phyloP scores from a whole-genome alignment of 2,329 filamentous ascomycete species.

The Trichoderma brevicompactum region DNA sequence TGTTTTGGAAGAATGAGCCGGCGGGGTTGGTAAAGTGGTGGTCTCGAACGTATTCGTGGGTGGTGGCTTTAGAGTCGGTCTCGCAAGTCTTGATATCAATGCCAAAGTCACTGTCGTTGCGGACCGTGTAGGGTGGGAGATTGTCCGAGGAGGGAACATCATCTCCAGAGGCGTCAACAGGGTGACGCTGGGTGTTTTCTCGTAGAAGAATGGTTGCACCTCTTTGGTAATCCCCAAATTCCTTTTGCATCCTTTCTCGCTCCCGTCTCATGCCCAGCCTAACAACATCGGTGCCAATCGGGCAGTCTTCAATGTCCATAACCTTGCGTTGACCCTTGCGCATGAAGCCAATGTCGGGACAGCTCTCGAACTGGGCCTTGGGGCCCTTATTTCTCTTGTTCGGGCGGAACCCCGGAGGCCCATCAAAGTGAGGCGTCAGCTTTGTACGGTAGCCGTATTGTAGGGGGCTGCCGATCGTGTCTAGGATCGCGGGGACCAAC shows the following conservation, averaged over 20 bases:
- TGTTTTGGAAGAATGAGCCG: constrained; percentile 98
- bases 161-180: constrained; percentile 48
- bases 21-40: constrained; percentile 90
- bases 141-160: constrained; percentile 36
- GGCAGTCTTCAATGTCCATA: constrained; percentile 96
- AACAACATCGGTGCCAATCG: constrained; percentile 88
- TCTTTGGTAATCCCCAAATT: constrained; percentile 72
- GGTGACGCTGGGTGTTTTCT: constrained; percentile 75
- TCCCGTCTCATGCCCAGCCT: constrained; percentile 78
- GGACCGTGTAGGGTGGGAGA: constrained; percentile 43
- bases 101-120: constrained; percentile 59
- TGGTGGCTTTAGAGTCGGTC: constrained; percentile 79
- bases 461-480: constrained; percentile 88
- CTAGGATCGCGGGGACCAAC: constrained; percentile 73
- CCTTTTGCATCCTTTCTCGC: constrained; percentile 71
- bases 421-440: constrained; percentile 94
- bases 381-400: constrained; percentile 57
- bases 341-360: constrained; percentile 89
- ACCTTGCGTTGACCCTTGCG: constrained; percentile 78
- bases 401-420: constrained; percentile 61
- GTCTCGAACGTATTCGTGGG: constrained; percentile 85
- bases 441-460: constrained; percentile 96
- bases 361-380: constrained; percentile 55
- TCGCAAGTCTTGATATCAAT: constrained; percentile 86
- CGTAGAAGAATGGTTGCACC: constrained; percentile 89